Conservation (phyloP, 2,329 filamentous ascomycete genomes). For the Pestalotiopsis sp. region DNA sequence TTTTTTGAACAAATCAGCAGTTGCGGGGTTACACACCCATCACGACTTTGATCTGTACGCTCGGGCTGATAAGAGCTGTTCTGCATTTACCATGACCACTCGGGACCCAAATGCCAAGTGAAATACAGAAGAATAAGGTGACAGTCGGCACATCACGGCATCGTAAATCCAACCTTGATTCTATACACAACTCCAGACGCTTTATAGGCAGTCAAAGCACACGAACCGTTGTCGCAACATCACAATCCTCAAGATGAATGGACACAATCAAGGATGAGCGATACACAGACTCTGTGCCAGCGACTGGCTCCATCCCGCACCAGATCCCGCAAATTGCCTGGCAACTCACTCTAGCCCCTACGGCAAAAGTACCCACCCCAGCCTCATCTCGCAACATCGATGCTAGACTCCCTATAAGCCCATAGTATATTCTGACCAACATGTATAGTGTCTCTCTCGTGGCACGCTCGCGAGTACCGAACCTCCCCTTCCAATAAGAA, state of each 20-base stretch:
- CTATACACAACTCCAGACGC: neutral
- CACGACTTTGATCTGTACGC: neutral
- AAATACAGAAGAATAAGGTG: neutral
- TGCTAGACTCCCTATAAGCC: no score
- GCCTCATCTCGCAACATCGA: neutral
- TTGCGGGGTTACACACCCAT: neutral
- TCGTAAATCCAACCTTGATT: neutral
- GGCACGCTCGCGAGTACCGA: no score
- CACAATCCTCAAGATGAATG: neutral
- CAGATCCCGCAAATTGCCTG: neutral
- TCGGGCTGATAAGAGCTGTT: neutral
- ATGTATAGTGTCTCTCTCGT: no score
- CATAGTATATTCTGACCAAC: neutral
- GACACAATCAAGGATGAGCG: neutral
- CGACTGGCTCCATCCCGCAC: neutral
- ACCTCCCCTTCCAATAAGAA: no score
- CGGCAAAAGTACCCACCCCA: neutral
- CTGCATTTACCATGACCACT: neutral
- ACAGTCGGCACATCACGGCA: neutral
- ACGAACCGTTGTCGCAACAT: neutral
- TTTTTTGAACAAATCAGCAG: neutral
- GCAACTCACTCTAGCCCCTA: no score
- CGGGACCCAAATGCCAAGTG: neutral
- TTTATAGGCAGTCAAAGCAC: no score
- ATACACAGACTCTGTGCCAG: neutral